Base-by-base conservation (phyloP, 768 basidiomycete genomes). In the Strobilomyces dryophilus region DNA sequence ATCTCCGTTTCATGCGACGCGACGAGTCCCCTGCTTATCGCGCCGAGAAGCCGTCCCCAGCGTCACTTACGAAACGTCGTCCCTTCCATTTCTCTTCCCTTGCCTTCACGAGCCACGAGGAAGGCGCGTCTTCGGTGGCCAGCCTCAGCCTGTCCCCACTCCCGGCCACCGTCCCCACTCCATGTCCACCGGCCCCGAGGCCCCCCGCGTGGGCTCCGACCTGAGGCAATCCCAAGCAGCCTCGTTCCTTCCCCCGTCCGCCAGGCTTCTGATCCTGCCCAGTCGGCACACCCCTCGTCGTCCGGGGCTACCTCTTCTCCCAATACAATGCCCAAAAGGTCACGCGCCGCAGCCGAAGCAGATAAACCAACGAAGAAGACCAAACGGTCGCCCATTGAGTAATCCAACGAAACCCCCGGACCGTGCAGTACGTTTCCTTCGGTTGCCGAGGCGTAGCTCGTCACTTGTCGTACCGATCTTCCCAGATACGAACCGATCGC, bases 1-100 rank as follows among this genome's bases (percentile, higher is more conserved):
- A 80, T 59, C 74, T 88, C 41, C 79, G 80, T 2, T 87, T 87
- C 64, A 87, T 87, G 85, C 85, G 85, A 66, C 84, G 0, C 78
- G 80, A 2, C 76, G 80, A 2, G 73, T 78, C 15, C 73, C 78
- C 24, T 39, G 55, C 56, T 63, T 61, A 66, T 66, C 61, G 49
- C 51, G 52, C 41, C 46, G 63, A 66, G 63, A 62, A 66, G 62
- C 39, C 65, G 62, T 65, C 56, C 54, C 53, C 49, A 65, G 60
- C 36, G 71, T 80, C 47, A 69, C 75, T 39, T 76, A 85, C 60
- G 85, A 87, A 65, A 60, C 75, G 15, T 87, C 85, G 1, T 86
- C 85, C 66, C 65, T 86, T 26, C 85, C 85, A 5, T 87, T 87
- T 66, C 67, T 86, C 17, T 84, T 83, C 59, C 68, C 76, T 49